Percentiles rank a stretch among this genome's conserved stretches.
These are phyloP conservation scores for Coemansia sp. DNA, from an alignment of 192 early-diverging fungal genomes.

Conservation along the genomic window DNA sequence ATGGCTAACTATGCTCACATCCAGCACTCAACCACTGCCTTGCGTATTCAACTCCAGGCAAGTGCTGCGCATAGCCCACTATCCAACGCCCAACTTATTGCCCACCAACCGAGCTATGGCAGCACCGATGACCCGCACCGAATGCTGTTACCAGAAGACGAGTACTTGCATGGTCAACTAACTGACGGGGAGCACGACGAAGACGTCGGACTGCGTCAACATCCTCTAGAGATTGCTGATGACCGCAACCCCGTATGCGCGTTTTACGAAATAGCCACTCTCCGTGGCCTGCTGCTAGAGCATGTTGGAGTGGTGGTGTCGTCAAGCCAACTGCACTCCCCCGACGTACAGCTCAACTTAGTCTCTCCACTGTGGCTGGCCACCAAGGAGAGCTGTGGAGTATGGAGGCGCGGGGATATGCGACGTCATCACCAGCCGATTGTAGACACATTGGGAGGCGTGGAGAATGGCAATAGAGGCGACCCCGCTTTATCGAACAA, in stretches of 20 bases:
- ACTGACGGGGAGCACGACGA: neutral
- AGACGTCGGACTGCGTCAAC: neutral
- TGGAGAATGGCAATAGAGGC: neutral
- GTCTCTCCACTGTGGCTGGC: constrained; percentile 44
- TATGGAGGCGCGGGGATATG: constrained; percentile 40
- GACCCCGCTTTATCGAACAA: neutral
- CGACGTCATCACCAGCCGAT: constrained; percentile 12
- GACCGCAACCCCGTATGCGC: constrained; percentile 42
- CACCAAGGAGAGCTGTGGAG: constrained; percentile 34
- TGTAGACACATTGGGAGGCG: constrained; percentile 4
- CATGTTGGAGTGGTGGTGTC: constrained; percentile 41
- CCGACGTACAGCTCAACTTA: constrained; percentile 49
- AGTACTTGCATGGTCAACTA: neutral
- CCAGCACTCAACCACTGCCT: constrained; percentile 15
- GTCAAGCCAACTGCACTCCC: constrained; percentile 39
- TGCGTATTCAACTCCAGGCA: constrained; percentile 11
- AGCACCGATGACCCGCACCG: constrained; percentile 3
- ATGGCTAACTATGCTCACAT: constrained; percentile 16
- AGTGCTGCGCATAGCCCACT: neutral
- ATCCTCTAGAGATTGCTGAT: constrained; percentile 24
- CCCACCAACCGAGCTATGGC: neutral
- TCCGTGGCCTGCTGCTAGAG: constrained; percentile 39
- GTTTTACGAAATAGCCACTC: constrained; percentile 32
- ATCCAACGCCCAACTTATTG: neutral
- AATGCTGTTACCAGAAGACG: constrained; percentile 1